Percentiles rank a stretch among this genome's conserved stretches.
These are phyloP conservation scores for Ascobolus immersus DNA, from an alignment of 495 filamentous ascomycete species.

Conservation along the genomic window DNA sequence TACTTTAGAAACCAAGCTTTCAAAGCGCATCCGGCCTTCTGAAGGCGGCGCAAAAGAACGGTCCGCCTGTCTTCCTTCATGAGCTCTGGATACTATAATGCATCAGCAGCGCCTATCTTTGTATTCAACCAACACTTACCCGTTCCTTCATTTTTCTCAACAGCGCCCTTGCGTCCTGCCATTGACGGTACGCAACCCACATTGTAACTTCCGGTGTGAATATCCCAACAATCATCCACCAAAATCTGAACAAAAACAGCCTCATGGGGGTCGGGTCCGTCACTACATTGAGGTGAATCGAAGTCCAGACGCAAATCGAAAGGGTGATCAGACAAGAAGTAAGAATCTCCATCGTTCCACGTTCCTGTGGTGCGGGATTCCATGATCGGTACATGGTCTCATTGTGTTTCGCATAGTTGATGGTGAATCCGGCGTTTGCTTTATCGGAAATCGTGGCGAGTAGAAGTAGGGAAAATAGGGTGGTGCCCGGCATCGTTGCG, in stretches of 20 bases:
- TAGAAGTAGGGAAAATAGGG: no score
- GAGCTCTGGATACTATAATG: neutral
- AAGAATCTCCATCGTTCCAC: slow-evolving; percentile 18
- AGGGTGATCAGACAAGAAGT: slow-evolving; percentile 19
- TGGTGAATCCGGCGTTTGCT: no score
- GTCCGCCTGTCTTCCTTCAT: neutral
- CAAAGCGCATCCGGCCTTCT: neutral
- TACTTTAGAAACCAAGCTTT: no score
- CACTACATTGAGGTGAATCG: slow-evolving; percentile 21
- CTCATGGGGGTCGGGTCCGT: slow-evolving; percentile 1
- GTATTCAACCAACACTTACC: no score
- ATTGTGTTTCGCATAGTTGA: no score
- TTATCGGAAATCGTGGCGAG: no score
- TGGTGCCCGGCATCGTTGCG: no score
- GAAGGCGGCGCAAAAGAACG: neutral
- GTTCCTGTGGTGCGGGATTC: no score
- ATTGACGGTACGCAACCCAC: slow-evolving; percentile 11
- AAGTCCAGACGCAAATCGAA: slow-evolving; percentile 20
- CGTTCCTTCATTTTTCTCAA: neutral
- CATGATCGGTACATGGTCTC: no score
- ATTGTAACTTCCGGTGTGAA: slow-evolving; percentile 18
- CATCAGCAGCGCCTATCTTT: neutral
- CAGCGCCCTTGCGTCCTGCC: slow-evolving; percentile 1
- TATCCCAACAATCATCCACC: slow-evolving; percentile 15
- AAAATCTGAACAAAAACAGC: slow-evolving; percentile 6